Base-by-base conservation (phyloP, 2,329 filamentous ascomycete genomes). In the Neophaeococcomyces mojaviensis region DNA sequence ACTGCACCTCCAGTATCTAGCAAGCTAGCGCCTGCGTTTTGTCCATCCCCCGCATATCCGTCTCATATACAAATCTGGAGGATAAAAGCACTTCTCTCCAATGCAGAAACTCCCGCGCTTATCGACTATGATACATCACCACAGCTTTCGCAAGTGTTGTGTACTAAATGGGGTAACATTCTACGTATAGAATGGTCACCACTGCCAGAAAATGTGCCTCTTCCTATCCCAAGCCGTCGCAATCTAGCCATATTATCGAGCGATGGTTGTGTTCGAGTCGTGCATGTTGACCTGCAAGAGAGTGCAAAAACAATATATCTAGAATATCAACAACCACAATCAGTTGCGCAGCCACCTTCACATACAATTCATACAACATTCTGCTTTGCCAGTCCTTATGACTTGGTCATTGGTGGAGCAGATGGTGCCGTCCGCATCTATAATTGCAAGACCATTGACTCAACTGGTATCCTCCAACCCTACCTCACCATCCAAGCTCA, bases 41-140 rank as follows among this genome's bases (percentile, higher is more conserved):
- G 65, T 13, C 66, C 75, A 8, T 71, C 72, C 3, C 59, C 64
- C 5, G 62, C 68, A 13, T 72, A 69, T 49, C 68, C 71, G 13
- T 68, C 70, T 12, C 70, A 69, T 2, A 68, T 82, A 26, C 77
- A 81, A 51, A 71, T 82, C 5, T 82, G 78, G 78, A 64, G 32
- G 12, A 26, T 46, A 12, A 37, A 24, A n/a, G 41, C 41, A n/a
- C 4, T 28, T 9, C 33, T 33, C 13, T 22, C 13, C 3, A 16
- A 30, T 2, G 2, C 13, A 36, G 8, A 36, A 9, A 33, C 12
- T n/a, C 19, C 41, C 16, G 32, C 18, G 20, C 15, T 12, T 18
- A 19, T 44, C 24, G 36, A 33, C 16, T 33, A 78, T 5, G 68
- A 77, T 54, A 65, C 66, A 52, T 57, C 54, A 0, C 77, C 78